Evolutionary conservation across 1,284 basidiomycete genomes (phyloP).

Genomic region (Cryptococcus sp.): DNA sequence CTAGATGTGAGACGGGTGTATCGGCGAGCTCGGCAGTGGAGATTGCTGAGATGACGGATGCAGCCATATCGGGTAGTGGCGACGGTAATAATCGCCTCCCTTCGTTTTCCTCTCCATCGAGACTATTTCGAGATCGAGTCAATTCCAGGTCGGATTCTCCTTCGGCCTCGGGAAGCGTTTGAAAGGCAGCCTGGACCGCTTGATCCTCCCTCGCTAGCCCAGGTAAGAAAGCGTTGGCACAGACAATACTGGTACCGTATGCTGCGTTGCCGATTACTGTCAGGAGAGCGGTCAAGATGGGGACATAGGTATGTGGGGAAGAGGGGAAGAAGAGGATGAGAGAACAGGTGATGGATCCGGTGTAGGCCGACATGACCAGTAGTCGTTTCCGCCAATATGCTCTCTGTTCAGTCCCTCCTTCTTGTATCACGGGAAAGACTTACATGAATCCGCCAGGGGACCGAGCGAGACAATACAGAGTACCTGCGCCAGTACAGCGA

Average conservation of each 20-base stretch:
- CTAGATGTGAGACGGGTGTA: not conserved
- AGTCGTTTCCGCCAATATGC: constrained; percentile 72
- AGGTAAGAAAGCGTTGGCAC: constrained; percentile 84
- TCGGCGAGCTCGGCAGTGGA: constrained; percentile 15
- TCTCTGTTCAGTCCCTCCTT: constrained; percentile 33
- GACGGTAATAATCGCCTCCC: constrained; percentile 18
- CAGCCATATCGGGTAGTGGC: constrained; percentile 1
- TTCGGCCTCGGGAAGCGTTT: not conserved
- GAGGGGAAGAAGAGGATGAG: constrained; percentile 71
- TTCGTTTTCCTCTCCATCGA: constrained; percentile 6
- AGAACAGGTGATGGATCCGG: constrained; percentile 63
- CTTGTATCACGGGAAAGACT: constrained; percentile 34
- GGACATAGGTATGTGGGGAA: constrained; percentile 58
- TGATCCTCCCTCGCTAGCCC: constrained; percentile 61
- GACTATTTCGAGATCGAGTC: not conserved
- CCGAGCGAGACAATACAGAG: constrained; percentile 86
- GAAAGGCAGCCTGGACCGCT: constrained; percentile 53
- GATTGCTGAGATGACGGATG: constrained; percentile 13
- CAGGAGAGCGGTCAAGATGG: constrained; percentile 59
- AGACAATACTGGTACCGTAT: constrained; percentile 77
- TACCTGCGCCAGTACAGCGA: constrained; percentile 79
- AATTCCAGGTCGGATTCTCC: not conserved
- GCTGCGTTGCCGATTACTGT: constrained; percentile 72
- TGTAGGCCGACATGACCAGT: constrained; percentile 65
- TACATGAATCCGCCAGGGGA: constrained; percentile 78